phyloP scores from a whole-genome alignment of 2,329 filamentous ascomycete genomes.

The Cordyceps militaris region DNA sequence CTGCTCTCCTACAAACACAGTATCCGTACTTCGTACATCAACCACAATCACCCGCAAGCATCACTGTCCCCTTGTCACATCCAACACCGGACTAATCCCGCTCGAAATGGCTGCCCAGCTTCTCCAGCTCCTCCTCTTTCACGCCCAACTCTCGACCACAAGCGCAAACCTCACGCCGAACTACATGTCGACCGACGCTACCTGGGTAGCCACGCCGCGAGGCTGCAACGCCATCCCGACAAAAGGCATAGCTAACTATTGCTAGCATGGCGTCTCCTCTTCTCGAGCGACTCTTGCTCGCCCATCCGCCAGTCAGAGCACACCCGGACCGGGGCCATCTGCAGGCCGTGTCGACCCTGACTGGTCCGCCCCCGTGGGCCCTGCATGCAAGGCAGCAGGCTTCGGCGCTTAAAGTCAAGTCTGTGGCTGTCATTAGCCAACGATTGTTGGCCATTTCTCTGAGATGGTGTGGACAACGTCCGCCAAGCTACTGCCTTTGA shows the following conservation, averaged over 20 bases:
- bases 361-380: conserved; percentile 24
- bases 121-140: neutral
- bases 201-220: neutral
- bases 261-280: neutral
- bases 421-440: conserved; percentile 36
- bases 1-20: neutral
- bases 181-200: neutral
- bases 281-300: neutral
- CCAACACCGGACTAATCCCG: neutral
- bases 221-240: conserved; percentile 6
- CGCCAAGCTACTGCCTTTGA: neutral
- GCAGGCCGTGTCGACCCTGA: neutral
- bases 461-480: neutral
- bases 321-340: neutral
- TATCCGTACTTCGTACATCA: neutral
- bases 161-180: neutral
- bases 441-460: conserved; percentile 1
- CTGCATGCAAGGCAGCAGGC: conserved; percentile 45
- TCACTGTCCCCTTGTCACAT: neutral
- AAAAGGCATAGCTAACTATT: neutral
- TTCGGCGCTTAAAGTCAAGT: conserved; percentile 48
- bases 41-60: neutral
- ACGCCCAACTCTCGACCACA: neutral
- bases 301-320: neutral
- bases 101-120: neutral